Percentiles rank a stretch among this genome's conserved stretches.
phyloP scores from a whole-genome alignment of 345 rosid genomes.

The Pugionium cornutum region DNA sequence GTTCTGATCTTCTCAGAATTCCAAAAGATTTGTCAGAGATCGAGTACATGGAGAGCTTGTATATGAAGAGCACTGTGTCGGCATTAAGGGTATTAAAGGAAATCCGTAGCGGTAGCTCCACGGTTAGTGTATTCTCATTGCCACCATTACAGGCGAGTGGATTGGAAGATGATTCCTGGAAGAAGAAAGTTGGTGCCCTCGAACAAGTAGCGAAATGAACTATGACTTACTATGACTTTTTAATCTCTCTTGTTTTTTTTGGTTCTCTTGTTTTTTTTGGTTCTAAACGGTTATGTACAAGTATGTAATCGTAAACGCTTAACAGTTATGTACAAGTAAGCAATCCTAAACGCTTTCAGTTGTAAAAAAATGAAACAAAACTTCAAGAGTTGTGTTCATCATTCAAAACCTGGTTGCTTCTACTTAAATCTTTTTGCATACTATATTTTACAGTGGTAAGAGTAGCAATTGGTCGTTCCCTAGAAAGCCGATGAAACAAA shows the following conservation, averaged over 20 bases:
- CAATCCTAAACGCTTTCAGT: too few species aligned
- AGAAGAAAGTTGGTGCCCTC: conserved; percentile 56
- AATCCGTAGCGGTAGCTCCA: conserved; percentile 77
- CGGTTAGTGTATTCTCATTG: conserved; percentile 66
- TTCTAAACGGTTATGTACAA: conserved; percentile 26
- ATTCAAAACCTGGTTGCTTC: too few species aligned
- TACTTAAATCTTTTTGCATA: too few species aligned
- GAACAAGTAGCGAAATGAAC: conserved; percentile 65
- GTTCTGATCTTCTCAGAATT: conserved; percentile 34
- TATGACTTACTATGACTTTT: conserved; percentile 5
- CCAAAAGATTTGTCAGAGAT: conserved; percentile 60
- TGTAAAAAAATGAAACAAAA: too few species aligned
- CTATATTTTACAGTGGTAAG: too few species aligned
- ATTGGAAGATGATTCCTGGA: conserved; percentile 47
- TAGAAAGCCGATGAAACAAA: too few species aligned
- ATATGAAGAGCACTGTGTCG: conserved; percentile 62
- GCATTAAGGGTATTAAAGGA: conserved; percentile 71
- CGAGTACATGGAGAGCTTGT: conserved; percentile 59
- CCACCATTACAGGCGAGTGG: conserved; percentile 66
- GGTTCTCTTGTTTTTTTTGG: neutral
- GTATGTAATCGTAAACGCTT: conserved; percentile 20
- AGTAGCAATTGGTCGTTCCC: too few species aligned
- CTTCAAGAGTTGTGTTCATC: too few species aligned
- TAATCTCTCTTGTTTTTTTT: neutral
- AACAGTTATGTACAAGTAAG: neutral